Percentiles rank a stretch among this genome's conserved stretches.
phyloP scores from a whole-genome alignment of 164 flowering plant genomes.

The Sedum album region DNA sequence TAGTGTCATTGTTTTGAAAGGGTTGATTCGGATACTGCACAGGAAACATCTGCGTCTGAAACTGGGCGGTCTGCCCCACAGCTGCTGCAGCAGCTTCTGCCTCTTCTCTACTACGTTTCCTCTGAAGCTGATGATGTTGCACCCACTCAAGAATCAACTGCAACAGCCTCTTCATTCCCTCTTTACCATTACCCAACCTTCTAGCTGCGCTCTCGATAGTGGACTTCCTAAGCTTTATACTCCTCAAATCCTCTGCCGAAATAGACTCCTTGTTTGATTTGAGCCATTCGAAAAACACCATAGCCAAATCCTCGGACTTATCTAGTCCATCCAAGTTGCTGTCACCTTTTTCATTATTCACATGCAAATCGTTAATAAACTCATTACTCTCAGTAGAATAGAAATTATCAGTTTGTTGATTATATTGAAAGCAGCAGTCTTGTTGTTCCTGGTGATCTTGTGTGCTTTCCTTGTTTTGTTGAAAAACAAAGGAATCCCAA shows the following conservation, averaged over 20 bases:
- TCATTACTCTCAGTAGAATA: not conserved
- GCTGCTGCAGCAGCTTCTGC: conserved; percentile 10
- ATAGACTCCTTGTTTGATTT: conserved; percentile 71
- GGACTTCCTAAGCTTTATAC: conserved; percentile 62
- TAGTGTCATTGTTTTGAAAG: not conserved
- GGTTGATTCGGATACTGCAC: conserved; percentile 16
- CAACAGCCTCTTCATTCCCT: conserved; percentile 69
- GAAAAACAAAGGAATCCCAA: conserved; percentile 32
- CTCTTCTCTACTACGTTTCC: conserved; percentile 23
- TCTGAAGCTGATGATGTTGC: conserved; percentile 70
- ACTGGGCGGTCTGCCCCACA: not conserved
- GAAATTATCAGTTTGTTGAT: not conserved
- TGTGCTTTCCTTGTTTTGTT: conserved; percentile 1
- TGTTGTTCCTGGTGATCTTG: not conserved
- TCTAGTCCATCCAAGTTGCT: conserved; percentile 8
- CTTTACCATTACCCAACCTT: conserved; percentile 71
- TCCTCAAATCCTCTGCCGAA: conserved; percentile 86
- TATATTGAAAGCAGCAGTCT: not conserved
- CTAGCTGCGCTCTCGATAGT: conserved; percentile 82
- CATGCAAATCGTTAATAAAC: not conserved
- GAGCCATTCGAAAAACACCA: conserved; percentile 89
- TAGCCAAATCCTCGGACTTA: conserved; percentile 47
- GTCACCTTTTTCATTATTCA: not conserved
- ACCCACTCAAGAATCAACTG: conserved; percentile 93
- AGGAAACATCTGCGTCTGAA: not conserved